phyloP scores from a whole-genome alignment of 2,329 filamentous ascomycete species.

The Erysiphe pulchra region DNA sequence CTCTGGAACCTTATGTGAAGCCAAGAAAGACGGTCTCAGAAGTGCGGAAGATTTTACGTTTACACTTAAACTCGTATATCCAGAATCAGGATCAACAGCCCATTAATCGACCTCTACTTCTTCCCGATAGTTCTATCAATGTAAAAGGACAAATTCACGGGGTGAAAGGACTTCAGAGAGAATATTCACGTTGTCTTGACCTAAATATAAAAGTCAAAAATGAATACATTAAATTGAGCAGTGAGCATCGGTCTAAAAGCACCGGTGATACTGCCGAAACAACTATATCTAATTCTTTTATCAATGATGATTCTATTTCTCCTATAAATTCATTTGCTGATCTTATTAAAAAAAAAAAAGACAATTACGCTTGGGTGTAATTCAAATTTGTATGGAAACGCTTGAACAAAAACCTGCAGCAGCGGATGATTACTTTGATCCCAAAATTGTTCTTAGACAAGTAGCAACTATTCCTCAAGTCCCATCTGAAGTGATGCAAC shows the following conservation, averaged over 20 bases:
- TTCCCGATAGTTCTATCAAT: slow-evolving; percentile 18
- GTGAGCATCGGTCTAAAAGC: slow-evolving; percentile 4
- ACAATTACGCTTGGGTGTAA: slow-evolving; percentile 21
- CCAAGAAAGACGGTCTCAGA: slow-evolving; percentile 29
- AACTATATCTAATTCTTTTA: neutral
- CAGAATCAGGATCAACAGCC: slow-evolving; percentile 14
- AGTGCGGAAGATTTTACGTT: slow-evolving; percentile 27
- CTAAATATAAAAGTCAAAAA: slow-evolving; percentile 25
- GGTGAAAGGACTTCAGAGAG: slow-evolving; percentile 22
- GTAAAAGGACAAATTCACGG: slow-evolving; percentile 15
- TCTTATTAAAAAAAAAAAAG: slow-evolving; percentile 26
- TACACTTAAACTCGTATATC: slow-evolving; percentile 24
- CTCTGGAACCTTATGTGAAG: slow-evolving; percentile 26
- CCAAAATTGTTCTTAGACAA: slow-evolving; percentile 6
- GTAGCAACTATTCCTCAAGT: slow-evolving; percentile 8
- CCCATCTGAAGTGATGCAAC: slow-evolving; percentile 9
- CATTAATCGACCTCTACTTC: slow-evolving; percentile 16
- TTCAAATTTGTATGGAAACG: slow-evolving; percentile 25
- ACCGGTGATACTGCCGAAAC: neutral
- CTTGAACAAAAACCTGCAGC: slow-evolving; percentile 27
- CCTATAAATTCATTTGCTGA: slow-evolving; percentile 24
- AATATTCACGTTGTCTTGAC: slow-evolving; percentile 28
- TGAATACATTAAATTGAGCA: slow-evolving; percentile 16
- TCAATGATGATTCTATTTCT: slow-evolving; percentile 4
- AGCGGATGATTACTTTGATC: slow-evolving; percentile 22